Evolutionary conservation across 2,329 filamentous ascomycete species (phyloP), one percentile per base, ranked within the genome.

Genomic region (Emmonsiellopsis sp.): DNA sequence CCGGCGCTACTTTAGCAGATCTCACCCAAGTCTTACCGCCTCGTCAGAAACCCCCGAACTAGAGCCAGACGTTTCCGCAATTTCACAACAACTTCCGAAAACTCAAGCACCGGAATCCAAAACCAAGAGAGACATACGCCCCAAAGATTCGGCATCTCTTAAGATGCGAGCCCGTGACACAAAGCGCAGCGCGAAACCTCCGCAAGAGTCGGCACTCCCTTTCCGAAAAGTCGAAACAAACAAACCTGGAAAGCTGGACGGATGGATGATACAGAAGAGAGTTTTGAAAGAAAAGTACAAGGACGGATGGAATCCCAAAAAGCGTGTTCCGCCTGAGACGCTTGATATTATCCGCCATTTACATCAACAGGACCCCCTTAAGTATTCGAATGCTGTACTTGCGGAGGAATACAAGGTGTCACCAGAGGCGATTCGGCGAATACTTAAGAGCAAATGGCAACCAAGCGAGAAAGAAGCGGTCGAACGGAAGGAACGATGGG

Each of bases 321-420:
- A 95, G 70, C 85, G 85, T 55, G 78, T 98, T 8, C 97, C 93
- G 0, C 93, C 93, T 0, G 92, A 97, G 68, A 89, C 91, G 1
- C 76, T 96, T 34, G 85, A 87, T n/a, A 91, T 90, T 42, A 95
- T 98, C 61, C 84, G 90, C 42, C 85, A 87, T 17, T 76, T 98
- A 36, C 83, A 96, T 68, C 74, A 79, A 31, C 84, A 89, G 61
- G 85, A 89, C 57, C 89, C 92, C 0, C 78, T 86, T 2, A 77
- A 79, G 54, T 96, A 90, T 72, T 87, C 85, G 3, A 94, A 87
- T 0, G 70, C 78, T 13, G 78, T 82, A 36, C 81, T 97, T 11
- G 82, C 92, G 0, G 65, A 83, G 1, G 82, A 89, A 61, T 98
- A 97, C 70, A 78, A 90, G 67, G 77, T 96, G n/a, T 90, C 89